Base-by-base conservation (phyloP, 805 yeast genomes). In the Myxozyma neglecta region DNA sequence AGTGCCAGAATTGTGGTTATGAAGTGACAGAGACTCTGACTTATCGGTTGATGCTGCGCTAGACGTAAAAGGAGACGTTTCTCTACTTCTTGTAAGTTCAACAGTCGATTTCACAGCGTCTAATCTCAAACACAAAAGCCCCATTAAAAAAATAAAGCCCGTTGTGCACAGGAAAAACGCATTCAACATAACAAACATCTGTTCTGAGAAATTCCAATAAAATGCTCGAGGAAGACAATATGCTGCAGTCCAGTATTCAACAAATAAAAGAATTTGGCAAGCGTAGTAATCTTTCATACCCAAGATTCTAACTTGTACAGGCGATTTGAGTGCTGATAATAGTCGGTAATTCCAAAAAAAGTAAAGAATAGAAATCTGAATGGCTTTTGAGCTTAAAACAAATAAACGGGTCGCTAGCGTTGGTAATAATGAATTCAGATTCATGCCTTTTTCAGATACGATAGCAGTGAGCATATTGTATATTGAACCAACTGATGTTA, bases 291-390 rank as follows among this genome's bases (percentile, higher is more conserved):
- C 56, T 7, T 46, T 16, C n/a, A 53, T 14, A 3, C 65, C 65
- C 4, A 29, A 34, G 16, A 62, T n/a, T 14, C 42, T 29, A 18
- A 58, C 57, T 6, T 52, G 54, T n/a, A 34, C 47, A 7, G 48
- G 40, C 29, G 60, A 49, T 13, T 34, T 29, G 6, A 54, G 29
- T 11, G 63, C 62, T 1, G 51, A 24, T 16, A 55, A 36, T 11
- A 6, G 16, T n/a, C 53, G 39, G 37, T 62, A 62, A 36, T 62
- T 59, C 65, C 65, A 62, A 42, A 55, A 58, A 16, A 58, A 39
- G 42, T 58, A 62, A 7, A 54, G 40, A 8, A 59, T 20, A 11
- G 57, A 18, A 11, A 55, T 36, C 16, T 51, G 58, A 8, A 53
- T 20, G 5, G 59, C 40, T 8, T 43, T 42, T 24, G 50, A 39